Conservation (phyloP, 2,329 filamentous ascomycete species). For the Trichocomaceae sp. region DNA sequence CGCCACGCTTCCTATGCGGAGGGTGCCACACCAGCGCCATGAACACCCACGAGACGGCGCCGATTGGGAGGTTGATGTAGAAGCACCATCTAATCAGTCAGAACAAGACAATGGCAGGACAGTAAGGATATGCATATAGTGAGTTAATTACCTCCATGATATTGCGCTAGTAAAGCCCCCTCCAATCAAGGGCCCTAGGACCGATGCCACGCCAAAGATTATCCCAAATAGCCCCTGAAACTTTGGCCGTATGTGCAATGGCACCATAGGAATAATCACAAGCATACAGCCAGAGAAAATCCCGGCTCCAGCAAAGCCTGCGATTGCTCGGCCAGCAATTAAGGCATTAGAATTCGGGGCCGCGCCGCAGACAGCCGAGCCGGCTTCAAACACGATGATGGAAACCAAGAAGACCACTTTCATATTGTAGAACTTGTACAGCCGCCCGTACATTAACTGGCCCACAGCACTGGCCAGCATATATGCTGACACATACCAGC, state of each 20-base stretch:
- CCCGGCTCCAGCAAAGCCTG: conserved; percentile 34
- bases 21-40: neutral
- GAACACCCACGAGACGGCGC: conserved; percentile 15
- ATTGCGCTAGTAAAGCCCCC: conserved; percentile 32
- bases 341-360: conserved; percentile 33
- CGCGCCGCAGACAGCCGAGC: conserved; percentile 34
- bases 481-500: conserved; percentile 25
- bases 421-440: conserved; percentile 27
- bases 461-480: conserved; percentile 39
- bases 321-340: conserved; percentile 38
- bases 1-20: conserved; percentile 23
- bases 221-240: conserved; percentile 36
- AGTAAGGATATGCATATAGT: too few species aligned
- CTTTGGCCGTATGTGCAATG: conserved; percentile 33
- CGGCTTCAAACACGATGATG: conserved; percentile 38
- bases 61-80: conserved; percentile 50
- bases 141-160: conserved; percentile 27
- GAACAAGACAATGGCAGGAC: too few species aligned
- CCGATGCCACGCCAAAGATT: conserved; percentile 39
- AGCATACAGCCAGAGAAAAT: conserved; percentile 33
- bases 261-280: conserved; percentile 37
- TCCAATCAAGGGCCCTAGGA: conserved; percentile 37
- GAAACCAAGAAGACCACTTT: conserved; percentile 39
- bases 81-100: conserved; percentile 38
- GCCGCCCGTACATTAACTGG: conserved; percentile 36